Evolutionary conservation across 805 yeast genomes (phyloP).

Genomic region (Candida alai): DNA sequence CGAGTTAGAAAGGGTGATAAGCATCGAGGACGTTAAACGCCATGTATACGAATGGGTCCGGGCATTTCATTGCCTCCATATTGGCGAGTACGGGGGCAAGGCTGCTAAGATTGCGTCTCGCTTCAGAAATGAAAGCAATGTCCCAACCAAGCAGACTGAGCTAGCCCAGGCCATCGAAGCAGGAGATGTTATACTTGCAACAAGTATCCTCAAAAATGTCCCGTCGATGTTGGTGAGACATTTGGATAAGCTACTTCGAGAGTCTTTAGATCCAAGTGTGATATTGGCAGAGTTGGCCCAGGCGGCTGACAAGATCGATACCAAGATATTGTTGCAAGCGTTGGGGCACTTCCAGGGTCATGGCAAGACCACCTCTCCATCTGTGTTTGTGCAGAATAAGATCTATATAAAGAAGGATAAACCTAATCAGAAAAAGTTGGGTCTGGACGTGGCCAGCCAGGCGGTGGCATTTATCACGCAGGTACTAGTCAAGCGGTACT

Average conservation of each 20-base stretch:
- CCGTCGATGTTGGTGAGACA: constrained; percentile 10
- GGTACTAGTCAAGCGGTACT: constrained; percentile 2
- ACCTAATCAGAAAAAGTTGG: background rate
- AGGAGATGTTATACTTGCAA: constrained; percentile 2
- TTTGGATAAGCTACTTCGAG: constrained; percentile 10
- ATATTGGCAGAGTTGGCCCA: constrained; percentile 2
- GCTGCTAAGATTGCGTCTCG: constrained; percentile 6
- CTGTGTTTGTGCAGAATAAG: background rate
- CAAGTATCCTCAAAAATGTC: constrained; percentile 1
- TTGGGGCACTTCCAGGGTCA: constrained; percentile 9
- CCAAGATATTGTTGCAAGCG: constrained; percentile 10
- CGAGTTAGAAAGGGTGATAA: constrained; percentile 10
- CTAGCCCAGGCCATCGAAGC: constrained; percentile 9
- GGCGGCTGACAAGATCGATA: constrained; percentile 1
- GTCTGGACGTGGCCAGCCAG: constrained; percentile 1
- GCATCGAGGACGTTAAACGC: constrained; percentile 9
- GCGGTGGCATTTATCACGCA: constrained; percentile 1
- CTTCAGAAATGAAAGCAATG: constrained; percentile 10
- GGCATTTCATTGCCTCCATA: constrained; percentile 12
- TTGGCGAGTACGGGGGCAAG: constrained; percentile 10
- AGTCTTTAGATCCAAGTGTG: constrained; percentile 1
- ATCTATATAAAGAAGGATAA: background rate
- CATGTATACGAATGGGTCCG: constrained; percentile 8
- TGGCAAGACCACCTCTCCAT: background rate
- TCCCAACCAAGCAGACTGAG: constrained; percentile 7